A percentile compares a stretch with the other conserved stretches of the same genome.
Evolutionary conservation across 192 early-diverging fungal genomes (phyloP).

Genomic region (Coemansia sp.): DNA sequence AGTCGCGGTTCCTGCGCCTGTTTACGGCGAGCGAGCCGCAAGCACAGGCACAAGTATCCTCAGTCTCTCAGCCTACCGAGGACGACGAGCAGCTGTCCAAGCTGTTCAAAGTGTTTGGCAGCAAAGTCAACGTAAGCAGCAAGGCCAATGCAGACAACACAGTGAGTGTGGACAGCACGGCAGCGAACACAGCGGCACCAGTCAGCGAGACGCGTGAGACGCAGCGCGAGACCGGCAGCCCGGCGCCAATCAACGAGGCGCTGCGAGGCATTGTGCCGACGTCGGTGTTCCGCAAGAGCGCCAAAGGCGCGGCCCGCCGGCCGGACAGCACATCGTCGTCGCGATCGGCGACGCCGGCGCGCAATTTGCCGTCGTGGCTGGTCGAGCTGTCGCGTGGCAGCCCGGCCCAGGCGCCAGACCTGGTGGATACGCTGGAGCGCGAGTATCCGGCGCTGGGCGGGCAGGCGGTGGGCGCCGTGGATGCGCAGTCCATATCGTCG

Average conservation of each 20-base stretch:
- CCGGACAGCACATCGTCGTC: constrained; percentile 29
- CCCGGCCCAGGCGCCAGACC: constrained; percentile 25
- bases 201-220: background rate
- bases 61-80: background rate
- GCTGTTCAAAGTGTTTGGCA: constrained; percentile 50
- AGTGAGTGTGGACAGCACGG: background rate
- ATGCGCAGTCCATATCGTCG: constrained; percentile 46
- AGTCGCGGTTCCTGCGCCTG: constrained; percentile 47
- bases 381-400: constrained; percentile 49
- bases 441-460: constrained; percentile 36
- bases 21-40: constrained; percentile 24
- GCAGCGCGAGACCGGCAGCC: constrained; percentile 30
- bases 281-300: constrained; percentile 53
- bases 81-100: constrained; percentile 37
- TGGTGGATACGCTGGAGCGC: constrained; percentile 42
- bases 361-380: constrained; percentile 47
- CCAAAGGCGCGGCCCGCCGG: constrained; percentile 18
- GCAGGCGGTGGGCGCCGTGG: constrained; percentile 13
- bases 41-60: background rate
- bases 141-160: background rate
- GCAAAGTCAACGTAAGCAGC: constrained; percentile 40
- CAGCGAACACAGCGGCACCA: background rate
- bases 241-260: constrained; percentile 49
- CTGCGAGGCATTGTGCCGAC: constrained; percentile 54
- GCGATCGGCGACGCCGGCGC: constrained; percentile 42